Evolutionary conservation across 352 stramenopile genomes (phyloP), one percentile per base, ranked within the genome.

Genomic region (Aphanomyces invadans): DNA sequence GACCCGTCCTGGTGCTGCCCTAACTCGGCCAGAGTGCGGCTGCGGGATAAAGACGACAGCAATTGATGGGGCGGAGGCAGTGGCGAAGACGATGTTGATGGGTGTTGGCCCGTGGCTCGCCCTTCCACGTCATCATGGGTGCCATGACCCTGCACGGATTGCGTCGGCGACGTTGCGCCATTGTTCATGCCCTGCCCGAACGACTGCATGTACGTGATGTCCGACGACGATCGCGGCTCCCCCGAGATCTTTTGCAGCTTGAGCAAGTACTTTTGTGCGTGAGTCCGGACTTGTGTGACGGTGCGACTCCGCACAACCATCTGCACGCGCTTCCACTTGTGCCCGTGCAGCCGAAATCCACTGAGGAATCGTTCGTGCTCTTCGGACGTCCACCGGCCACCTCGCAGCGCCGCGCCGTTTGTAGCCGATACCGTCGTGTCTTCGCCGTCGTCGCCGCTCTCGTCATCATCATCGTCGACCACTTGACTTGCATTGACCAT

Each of bases 311-410:
- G 83, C 3, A 95, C 86, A 11, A 95, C 84, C 61, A 93, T 85
- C 65, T 95, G 86, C 53, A 95, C 86, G 36, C 86, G 84, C 72
- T 95, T 95, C 86, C 86, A 95, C 74, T 95, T 93, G 77, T 95
- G 84, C 23, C 86, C 86, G 51, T 93, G 83, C 67, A 92, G 84
- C 62, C 80, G 81, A 69, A 95, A 95, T 32, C 86, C 86, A 25
- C 86, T 78, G 9, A 95, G 68, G 63, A 95, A 95, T 2, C 86
- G 84, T 45, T 95, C 84, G 65, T 95, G 84, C 65, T 95, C 86
- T 32, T 95, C 85, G 0, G 81, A 81, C 0, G 81, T 92, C 86
- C 86, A 95, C 25, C 86, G 82, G 0, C 86, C 86, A 17, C 85
- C 86, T 11, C 86, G 86, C 33, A 94, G 88, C 21, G 85, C 63